These are phyloP conservation scores for Pleurotus djamor DNA, from an alignment of 768 basidiomycete genomes.

Conservation along the genomic window DNA sequence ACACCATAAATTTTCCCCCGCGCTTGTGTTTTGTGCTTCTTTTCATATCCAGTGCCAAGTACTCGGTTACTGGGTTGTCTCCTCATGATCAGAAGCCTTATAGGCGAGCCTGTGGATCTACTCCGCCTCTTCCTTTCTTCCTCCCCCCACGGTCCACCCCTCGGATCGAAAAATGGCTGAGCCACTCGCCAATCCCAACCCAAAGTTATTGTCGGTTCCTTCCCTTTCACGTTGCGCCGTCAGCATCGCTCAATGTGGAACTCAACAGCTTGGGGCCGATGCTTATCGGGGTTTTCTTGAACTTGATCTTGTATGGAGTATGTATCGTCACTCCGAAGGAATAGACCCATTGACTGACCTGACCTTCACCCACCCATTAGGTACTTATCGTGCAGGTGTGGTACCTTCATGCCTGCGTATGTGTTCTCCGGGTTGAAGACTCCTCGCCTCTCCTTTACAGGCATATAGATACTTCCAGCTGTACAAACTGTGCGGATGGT, in stretches of 20 bases:
- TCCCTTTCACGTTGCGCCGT: background rate
- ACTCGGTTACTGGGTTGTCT: too few species aligned
- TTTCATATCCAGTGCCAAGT: too few species aligned
- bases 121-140: too few species aligned
- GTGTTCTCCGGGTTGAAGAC: background rate
- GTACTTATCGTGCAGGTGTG: background rate
- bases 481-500: slow-evolving; percentile 1
- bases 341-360: background rate
- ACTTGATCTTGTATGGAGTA: background rate
- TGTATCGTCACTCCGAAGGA: too few species aligned
- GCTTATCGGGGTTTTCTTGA: background rate
- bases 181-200: background rate
- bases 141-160: too few species aligned
- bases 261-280: background rate
- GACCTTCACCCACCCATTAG: background rate
- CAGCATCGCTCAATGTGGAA: background rate
- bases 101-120: too few species aligned
- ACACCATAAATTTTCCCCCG: too few species aligned
- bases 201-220: background rate
- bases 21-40: too few species aligned
- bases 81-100: too few species aligned
- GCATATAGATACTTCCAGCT: slow-evolving; percentile 3
- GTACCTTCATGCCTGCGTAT: background rate
- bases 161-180: background rate
- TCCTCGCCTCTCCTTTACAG: background rate